phyloP scores from a whole-genome alignment of 2,329 filamentous ascomycete genomes.

The Tetracladium maxilliforme region DNA sequence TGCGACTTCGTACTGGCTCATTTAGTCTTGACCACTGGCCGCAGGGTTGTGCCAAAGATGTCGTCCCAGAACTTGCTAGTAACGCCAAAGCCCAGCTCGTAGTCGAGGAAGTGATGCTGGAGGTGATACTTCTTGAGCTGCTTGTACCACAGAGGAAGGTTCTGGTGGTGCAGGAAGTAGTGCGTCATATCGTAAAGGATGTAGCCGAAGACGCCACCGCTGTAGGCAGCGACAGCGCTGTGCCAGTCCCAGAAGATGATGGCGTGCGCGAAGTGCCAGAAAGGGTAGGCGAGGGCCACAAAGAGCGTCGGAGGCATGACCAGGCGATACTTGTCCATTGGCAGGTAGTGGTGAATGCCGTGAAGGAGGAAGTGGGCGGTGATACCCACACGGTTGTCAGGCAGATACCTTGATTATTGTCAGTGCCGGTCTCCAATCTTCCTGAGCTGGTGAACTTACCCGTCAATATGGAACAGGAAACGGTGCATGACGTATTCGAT shows the following conservation, averaged over 20 bases:
- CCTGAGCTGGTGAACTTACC: constrained; percentile 39
- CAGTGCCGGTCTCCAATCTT: constrained; percentile 10
- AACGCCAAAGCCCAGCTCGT: constrained; percentile 93
- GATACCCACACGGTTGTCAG: constrained; percentile 78
- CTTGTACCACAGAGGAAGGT: constrained; percentile 80
- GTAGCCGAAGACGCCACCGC: constrained; percentile 89
- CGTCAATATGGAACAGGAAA: constrained; percentile 86
- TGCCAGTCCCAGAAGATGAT: constrained; percentile 80
- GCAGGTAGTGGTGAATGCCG: constrained; percentile 93
- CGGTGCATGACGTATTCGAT: constrained; percentile 83
- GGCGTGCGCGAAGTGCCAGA: constrained; percentile 79
- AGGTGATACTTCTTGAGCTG: constrained; percentile 95
- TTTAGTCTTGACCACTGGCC: constrained; percentile 16
- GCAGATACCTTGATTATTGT: constrained; percentile 50
- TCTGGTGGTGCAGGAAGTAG: constrained; percentile 95
- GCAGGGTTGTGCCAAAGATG: constrained; percentile 79
- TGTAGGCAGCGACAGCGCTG: constrained; percentile 63
- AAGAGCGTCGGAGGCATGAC: constrained; percentile 96
- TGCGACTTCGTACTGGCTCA: too few species aligned
- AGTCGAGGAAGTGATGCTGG: constrained; percentile 94
- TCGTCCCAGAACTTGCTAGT: constrained; percentile 93
- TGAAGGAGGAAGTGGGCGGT: constrained; percentile 88
- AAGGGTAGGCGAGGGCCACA: constrained; percentile 66
- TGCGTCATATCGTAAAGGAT: constrained; percentile 94
- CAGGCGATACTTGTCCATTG: constrained; percentile 96